Evolutionary conservation across 192 early-diverging fungal species (phyloP).

Genomic region (Gigaspora rosea): DNA sequence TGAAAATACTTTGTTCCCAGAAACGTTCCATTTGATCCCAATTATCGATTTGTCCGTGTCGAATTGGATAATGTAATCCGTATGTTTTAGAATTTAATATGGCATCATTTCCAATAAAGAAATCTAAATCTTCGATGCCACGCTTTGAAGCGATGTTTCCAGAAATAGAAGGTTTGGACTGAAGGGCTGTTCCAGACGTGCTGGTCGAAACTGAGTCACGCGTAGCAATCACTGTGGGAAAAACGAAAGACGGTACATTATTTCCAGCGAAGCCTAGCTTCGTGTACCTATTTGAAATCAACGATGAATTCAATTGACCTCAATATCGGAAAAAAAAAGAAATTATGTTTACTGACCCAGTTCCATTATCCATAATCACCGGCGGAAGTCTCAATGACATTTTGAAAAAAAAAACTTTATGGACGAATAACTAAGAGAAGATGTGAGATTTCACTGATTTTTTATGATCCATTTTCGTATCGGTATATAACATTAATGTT

Average conservation of each 20-base stretch:
- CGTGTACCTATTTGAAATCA: conserved; percentile 66
- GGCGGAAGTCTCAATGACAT: conserved; percentile 59
- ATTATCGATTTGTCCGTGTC: conserved; percentile 98
- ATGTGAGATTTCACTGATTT: too few relatives aligned
- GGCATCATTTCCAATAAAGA: conserved; percentile 96
- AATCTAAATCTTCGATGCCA: conserved; percentile 97
- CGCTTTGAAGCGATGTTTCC: conserved; percentile 90
- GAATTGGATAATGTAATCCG: conserved; percentile 86
- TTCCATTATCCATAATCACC: conserved; percentile 98
- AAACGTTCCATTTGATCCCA: conserved; percentile 99
- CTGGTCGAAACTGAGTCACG: conserved; percentile 54
- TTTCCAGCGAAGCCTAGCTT: conserved; percentile 98
- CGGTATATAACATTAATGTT: too few relatives aligned
- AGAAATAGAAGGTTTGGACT: conserved; percentile 56
- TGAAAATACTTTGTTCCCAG: conserved; percentile 98
- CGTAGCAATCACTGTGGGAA: conserved; percentile 92
- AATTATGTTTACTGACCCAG: conserved; percentile 66
- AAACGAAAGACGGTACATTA: conserved; percentile 95
- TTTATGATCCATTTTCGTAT: too few relatives aligned
- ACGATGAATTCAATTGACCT: not conserved
- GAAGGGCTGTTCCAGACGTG: conserved; percentile 49
- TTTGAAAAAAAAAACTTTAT: too few relatives aligned
- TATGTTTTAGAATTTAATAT: conserved; percentile 87
- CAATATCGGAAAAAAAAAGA: not conserved
- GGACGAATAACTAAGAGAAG: too few relatives aligned